Percentiles rank a stretch among this genome's conserved stretches.
phyloP scores from a whole-genome alignment of 2,329 filamentous ascomycete species.

The Beauveria varroae region DNA sequence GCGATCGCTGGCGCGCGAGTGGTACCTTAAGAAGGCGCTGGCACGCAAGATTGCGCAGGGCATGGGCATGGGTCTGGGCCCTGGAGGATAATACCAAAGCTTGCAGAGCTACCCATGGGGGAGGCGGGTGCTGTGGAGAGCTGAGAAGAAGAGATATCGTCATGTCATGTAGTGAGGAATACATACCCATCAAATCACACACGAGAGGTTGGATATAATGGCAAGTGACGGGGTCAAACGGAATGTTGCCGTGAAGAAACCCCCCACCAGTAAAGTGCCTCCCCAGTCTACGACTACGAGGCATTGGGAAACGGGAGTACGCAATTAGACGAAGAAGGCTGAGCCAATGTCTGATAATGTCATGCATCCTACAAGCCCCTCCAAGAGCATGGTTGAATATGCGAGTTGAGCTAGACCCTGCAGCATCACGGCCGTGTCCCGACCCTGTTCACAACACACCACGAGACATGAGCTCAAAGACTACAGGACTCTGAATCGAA shows the following conservation, averaged over 20 bases:
- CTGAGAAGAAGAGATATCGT: background rate
- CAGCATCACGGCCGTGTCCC: no score
- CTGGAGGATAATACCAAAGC: slow-evolving; percentile 10
- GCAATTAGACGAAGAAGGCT: background rate
- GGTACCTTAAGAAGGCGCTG: slow-evolving; percentile 76
- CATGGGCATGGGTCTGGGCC: slow-evolving; percentile 53
- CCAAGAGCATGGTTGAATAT: background rate
- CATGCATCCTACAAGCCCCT: background rate
- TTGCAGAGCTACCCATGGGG: background rate
- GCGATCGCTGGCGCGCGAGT: slow-evolving; percentile 65
- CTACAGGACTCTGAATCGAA: no score
- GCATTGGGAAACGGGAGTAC: background rate
- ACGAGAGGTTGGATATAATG: background rate
- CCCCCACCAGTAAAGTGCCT: background rate
- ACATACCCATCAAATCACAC: background rate
- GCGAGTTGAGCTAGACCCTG: no score
- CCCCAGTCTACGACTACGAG: background rate
- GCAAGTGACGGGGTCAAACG: background rate
- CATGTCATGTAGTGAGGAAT: background rate
- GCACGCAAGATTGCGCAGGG: slow-evolving; percentile 69
- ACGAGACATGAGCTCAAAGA: no score
- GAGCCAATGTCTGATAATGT: background rate
- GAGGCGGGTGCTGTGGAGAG: background rate
- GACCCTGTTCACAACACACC: no score
- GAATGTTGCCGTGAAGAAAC: background rate